Base-by-base conservation (phyloP, 139 green algal species). In the Bryopsis sp. region DNA sequence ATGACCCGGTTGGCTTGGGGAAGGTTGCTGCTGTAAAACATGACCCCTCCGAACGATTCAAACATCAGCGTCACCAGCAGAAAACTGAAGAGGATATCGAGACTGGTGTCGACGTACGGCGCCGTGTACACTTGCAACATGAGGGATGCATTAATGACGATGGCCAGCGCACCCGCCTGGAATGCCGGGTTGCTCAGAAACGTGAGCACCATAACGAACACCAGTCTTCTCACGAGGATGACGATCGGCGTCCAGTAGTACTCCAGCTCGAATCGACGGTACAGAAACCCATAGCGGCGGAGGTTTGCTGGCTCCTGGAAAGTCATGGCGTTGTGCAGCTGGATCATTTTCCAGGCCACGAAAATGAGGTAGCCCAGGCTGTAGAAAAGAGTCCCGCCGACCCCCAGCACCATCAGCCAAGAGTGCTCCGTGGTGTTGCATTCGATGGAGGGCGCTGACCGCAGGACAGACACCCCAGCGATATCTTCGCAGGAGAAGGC, bases 21-120 rank as follows among this genome's bases (percentile, higher is more conserved):
- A 6, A 69, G 37, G 28, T 69, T 69, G 26, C 54, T 36, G n/a
- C 38, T 54, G n/a, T 69, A 69, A 38, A 69, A 69, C 62, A 69
- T 69, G 11, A 69, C 15, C 5, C 62, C 62, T 37, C 62, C 62
- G 54, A 69, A 69, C 7, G 38, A 34, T 35, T 69, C 62, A 54
- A 54, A 34, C 62, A 69, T 58, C 3, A 69, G 37, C 35, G 62
- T 7, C 11, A 69, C 24, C 8, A 69, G 29, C 11, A 69, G 26
- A 4, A 69, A 35, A 54, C 37, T 69, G 26, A 69, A 69, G 7
- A 69, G 62, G 3, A 50, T 28, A 57, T 69, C 62, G 3, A 69
- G 7, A 35, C 54, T 57, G 3, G 38, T 58, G 37, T 69, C 62
- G 15, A 50, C 62, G 28, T 69, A 69, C 8, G 39, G 62, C 43